These are phyloP conservation scores for Botrytis pseudocinerea DNA, from an alignment of 2,329 filamentous ascomycete species.

Conservation along the genomic window DNA sequence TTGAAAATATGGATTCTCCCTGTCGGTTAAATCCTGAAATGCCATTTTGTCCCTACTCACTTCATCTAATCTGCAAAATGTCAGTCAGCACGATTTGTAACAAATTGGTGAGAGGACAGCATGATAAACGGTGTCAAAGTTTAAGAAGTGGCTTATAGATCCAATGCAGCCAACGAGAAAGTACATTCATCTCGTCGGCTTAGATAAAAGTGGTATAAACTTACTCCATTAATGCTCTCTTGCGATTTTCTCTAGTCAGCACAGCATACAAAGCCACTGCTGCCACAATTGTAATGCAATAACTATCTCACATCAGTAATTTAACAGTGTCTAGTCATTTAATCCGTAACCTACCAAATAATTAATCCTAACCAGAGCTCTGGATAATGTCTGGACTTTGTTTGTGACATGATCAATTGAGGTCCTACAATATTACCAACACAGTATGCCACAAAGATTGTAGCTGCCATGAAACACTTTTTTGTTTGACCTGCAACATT, in stretches of 20 bases:
- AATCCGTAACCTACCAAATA: constrained; percentile 47
- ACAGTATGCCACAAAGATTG: constrained; percentile 74
- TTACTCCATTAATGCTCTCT: constrained; percentile 47
- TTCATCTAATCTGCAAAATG: constrained; percentile 49
- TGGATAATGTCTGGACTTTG: constrained; percentile 66
- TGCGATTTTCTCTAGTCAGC: constrained; percentile 58
- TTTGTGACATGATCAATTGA: constrained; percentile 67
- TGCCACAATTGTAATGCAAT: constrained; percentile 65
- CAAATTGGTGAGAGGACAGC: neutral
- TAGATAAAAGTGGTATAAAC: neutral
- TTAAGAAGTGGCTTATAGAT: neutral
- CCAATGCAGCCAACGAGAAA: too few species aligned
- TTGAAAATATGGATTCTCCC: constrained; percentile 66
- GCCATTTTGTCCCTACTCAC: constrained; percentile 63
- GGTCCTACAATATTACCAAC: constrained; percentile 77
- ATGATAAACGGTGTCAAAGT: neutral
- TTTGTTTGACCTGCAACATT: constrained; percentile 78
- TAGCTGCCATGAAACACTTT: constrained; percentile 73
- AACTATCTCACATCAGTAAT: constrained; percentile 46
- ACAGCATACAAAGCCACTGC: constrained; percentile 59
- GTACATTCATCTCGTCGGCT: rapidly evolving
- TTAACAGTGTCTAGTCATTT: neutral
- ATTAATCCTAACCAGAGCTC: constrained; percentile 71
- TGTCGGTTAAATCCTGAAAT: constrained; percentile 68
- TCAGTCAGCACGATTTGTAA: neutral